A percentile compares a stretch with the other conserved stretches of the same genome.
Evolutionary conservation across 441 rosid species (phyloP).

Genomic region (Lepidium campestre): DNA sequence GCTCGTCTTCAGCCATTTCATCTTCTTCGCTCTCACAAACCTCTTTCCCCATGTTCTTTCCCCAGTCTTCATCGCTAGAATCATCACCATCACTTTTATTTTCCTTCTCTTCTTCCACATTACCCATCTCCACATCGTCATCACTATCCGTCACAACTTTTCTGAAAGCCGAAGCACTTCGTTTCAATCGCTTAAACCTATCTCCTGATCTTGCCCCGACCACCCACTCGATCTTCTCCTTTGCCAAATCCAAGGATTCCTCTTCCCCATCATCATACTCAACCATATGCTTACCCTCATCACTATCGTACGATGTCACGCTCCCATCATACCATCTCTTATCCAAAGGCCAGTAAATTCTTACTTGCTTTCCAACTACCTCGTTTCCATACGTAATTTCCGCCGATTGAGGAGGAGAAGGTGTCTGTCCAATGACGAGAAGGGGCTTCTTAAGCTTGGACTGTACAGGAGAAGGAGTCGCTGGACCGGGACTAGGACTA

Average conservation of each 20-base stretch:
- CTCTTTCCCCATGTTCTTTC: constrained; percentile 40
- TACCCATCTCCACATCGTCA: constrained; percentile 36
- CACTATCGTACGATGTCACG: constrained; percentile 41
- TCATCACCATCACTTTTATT: constrained; percentile 41
- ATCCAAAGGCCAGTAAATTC: constrained; percentile 97
- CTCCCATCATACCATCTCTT: constrained; percentile 79
- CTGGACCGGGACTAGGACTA: constrained; percentile 47
- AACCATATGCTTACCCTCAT: constrained; percentile 60
- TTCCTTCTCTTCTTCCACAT: constrained; percentile 30
- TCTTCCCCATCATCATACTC: constrained; percentile 83
- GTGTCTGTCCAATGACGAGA: constrained; percentile 55
- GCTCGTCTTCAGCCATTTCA: constrained; percentile 32
- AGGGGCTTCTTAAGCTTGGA: constrained; percentile 51
- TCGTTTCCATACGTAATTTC: constrained; percentile 43
- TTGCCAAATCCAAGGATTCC: constrained; percentile 77
- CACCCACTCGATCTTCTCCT: constrained; percentile 86
- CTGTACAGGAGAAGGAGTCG: constrained; percentile 69
- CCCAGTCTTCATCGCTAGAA: constrained; percentile 89
- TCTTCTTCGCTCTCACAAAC: constrained; percentile 42
- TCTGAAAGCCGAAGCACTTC: constrained; percentile 44
- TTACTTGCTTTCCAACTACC: constrained; percentile 59
- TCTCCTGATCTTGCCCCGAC: constrained; percentile 27
- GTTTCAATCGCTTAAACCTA: constrained; percentile 61
- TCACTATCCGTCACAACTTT: constrained; percentile 47
- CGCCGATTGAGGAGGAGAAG: constrained; percentile 31